Percentiles rank a stretch among this genome's conserved stretches.
Conservation (phyloP, 768 basidiomycete species). For the Mrakia frigida region DNA sequence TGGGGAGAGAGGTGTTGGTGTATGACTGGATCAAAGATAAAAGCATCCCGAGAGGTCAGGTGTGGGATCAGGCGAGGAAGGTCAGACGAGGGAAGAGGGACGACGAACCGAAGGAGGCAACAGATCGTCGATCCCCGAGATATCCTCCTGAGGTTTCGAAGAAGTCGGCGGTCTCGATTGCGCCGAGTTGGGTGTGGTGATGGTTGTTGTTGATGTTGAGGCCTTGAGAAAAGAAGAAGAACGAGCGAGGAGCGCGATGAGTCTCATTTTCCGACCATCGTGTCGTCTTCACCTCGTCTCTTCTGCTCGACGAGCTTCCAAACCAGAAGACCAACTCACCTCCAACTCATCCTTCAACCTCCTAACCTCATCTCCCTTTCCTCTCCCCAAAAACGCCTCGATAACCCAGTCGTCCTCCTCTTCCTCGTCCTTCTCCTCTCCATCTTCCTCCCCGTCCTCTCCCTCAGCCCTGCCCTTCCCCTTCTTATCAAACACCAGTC, state of each 20-base stretch:
- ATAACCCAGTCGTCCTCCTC: constrained; percentile 28
- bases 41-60: too few relatives aligned
- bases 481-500: constrained; percentile 8
- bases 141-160: constrained; percentile 32
- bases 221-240: not conserved
- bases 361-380: constrained; percentile 21
- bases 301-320: constrained; percentile 29
- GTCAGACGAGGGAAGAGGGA: not conserved
- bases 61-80: not conserved
- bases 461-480: constrained; percentile 7
- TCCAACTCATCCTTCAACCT: constrained; percentile 41
- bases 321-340: too few relatives aligned
- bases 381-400: constrained; percentile 24
- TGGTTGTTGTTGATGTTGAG: not conserved
- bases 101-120: constrained; percentile 52
- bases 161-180: not conserved
- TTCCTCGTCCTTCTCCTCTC: constrained; percentile 42
- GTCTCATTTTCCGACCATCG: not conserved
- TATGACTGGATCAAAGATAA: not conserved
- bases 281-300: too few relatives aligned
- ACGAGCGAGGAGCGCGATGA: not conserved
- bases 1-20: constrained; percentile 48
- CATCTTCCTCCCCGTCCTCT: constrained; percentile 44
- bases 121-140: constrained; percentile 67
- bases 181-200: constrained; percentile 16